Conservation (phyloP, 164 flowering plant genomes). For the Nelumbo lutea region DNA sequence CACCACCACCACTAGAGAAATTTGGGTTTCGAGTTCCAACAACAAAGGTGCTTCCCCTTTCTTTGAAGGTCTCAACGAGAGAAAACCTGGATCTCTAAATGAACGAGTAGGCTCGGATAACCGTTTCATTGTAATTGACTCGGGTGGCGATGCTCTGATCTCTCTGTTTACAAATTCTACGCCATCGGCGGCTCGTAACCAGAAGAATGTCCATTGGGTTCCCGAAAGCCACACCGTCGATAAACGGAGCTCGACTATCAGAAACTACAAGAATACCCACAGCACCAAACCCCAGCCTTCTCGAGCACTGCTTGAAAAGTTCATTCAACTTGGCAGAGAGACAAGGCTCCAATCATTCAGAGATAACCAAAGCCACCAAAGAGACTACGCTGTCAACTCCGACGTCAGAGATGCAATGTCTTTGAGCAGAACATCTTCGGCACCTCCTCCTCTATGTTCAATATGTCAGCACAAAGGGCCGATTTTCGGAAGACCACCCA, state of each 20-base stretch:
- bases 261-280: slow-evolving; percentile 10
- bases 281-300: slow-evolving; percentile 16
- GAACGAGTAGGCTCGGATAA: slow-evolving; percentile 15
- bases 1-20: slow-evolving; percentile 22
- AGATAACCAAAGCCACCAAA: slow-evolving; percentile 11
- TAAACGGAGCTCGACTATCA: slow-evolving; percentile 16
- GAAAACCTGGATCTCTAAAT: slow-evolving; percentile 16
- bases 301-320: slow-evolving; percentile 29
- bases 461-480: slow-evolving; percentile 74
- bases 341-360: no score
- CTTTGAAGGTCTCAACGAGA: slow-evolving; percentile 40
- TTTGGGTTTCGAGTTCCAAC: slow-evolving; percentile 39
- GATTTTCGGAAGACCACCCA: slow-evolving; percentile 83
- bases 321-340: slow-evolving; percentile 37
- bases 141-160: slow-evolving; percentile 22
- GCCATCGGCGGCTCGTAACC: slow-evolving; percentile 15
- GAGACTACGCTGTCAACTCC: slow-evolving; percentile 24
- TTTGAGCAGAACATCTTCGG: slow-evolving; percentile 43
- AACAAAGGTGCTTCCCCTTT: slow-evolving; percentile 50
- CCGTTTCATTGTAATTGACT: slow-evolving; percentile 12
- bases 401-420: slow-evolving; percentile 54
- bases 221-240: slow-evolving; percentile 32
- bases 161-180: slow-evolving; percentile 18
- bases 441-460: slow-evolving; percentile 89
- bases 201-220: slow-evolving; percentile 37